Base-by-base conservation (phyloP, 2,329 filamentous ascomycete genomes). In the Trichoderma pleuroti region DNA sequence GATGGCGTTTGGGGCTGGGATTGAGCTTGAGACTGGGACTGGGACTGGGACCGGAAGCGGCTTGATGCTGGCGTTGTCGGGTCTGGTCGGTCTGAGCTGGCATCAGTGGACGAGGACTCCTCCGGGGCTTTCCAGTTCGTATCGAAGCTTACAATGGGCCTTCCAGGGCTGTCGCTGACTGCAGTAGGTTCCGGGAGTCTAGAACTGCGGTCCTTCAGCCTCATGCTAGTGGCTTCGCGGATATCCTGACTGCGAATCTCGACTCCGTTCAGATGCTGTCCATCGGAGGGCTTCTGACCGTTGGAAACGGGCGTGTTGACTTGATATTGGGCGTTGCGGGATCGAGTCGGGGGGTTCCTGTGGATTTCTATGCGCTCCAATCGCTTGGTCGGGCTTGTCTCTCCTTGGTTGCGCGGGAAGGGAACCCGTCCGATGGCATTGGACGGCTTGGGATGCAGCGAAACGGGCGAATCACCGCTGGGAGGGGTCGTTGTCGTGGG, bases 91-190 rank as follows among this genome's bases (percentile, higher is more conserved):
- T 86, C 81, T 83, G 80, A 79, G 77, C 75, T 92, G 84, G 88
- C 82, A 88, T 93, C 91, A 86, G 92, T 86, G 65, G 65, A 68
- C 56, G 92, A 86, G 65, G 65, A 60, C 56, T 87, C 85, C 79
- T 92, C 90, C 79, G 87, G 88, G 78, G 90, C 87, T 85, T 90
- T 92, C 90, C 93, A 97, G 79, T 91, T 88, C 77, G 88, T 88
- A 82, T 97, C 88, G 86, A 98, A 98, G 87, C 95, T 98, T 86
- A 98, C 95, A 85, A 98, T 98, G 73, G 95, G 95, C 79, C 95
- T 90, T 76, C 93, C 93, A 76, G 92, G 92, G 78, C 88, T 92
- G 83, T 98, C 92, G 83, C 94, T 98, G 81, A 98, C 94, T 77
- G 93, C 91, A 68, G 92, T 93, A 74, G 95, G 95, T 77, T 92